Percentiles rank a stretch among this genome's conserved stretches.
phyloP scores from a whole-genome alignment of 805 yeast genomes.

The Kuraishia ogatae region DNA sequence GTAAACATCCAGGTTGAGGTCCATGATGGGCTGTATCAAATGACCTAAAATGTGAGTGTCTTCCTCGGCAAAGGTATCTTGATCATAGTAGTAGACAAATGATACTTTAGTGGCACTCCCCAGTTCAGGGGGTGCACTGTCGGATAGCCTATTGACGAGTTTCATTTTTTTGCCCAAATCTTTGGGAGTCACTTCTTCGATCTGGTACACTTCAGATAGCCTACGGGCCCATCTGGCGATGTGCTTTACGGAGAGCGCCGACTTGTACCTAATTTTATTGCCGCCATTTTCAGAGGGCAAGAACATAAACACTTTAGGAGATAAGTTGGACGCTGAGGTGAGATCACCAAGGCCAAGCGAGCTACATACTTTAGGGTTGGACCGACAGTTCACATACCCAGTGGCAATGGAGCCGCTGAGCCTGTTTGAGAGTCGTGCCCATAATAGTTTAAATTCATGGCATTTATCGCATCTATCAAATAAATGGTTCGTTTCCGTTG shows the following conservation, averaged over 20 bases:
- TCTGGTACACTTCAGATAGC: conserved; percentile 35
- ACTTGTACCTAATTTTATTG: conserved; percentile 35
- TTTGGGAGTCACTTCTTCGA: conserved; percentile 19
- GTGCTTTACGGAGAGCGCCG: conserved; percentile 14
- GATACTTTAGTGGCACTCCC: conserved; percentile 32
- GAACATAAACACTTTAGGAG: conserved; percentile 24
- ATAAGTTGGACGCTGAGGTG: conserved; percentile 5
- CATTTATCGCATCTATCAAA: conserved; percentile 41
- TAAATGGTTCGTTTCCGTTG: conserved; percentile 22
- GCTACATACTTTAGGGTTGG: conserved; percentile 41
- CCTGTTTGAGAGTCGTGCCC: conserved; percentile 50
- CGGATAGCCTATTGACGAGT: conserved; percentile 5
- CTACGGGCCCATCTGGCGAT: conserved; percentile 37
- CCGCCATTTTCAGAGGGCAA: conserved; percentile 45
- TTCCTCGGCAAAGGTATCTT: conserved; percentile 43
- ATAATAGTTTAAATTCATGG: conserved; percentile 38
- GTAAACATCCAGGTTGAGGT: conserved; percentile 44
- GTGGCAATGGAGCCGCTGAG: conserved; percentile 28
- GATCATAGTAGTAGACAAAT: conserved; percentile 46
- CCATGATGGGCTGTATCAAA: conserved; percentile 50
- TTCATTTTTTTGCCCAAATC: conserved; percentile 15
- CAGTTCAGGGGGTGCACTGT: conserved; percentile 16
- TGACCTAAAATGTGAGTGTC: conserved; percentile 56
- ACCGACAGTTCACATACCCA: conserved; percentile 54
- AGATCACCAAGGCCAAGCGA: conserved; percentile 36